Evolutionary conservation across 2,329 filamentous ascomycete genomes (phyloP).

Genomic region (Elsinoe ampelina): DNA sequence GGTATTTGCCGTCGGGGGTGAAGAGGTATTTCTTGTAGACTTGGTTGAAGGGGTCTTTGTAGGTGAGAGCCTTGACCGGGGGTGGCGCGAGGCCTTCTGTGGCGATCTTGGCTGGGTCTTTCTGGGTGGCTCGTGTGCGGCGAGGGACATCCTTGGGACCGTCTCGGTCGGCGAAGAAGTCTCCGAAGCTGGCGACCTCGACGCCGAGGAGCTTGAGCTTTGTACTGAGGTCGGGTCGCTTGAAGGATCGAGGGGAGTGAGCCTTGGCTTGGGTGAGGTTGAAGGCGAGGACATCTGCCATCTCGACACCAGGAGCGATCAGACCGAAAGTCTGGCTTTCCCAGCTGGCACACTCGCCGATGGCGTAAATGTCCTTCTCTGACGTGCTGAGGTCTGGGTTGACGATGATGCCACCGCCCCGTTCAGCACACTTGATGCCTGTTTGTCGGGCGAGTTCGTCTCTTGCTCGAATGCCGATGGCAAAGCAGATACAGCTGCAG

Average conservation of each 20-base stretch:
- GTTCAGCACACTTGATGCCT: conserved; percentile 61
- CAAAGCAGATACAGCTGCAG: conserved; percentile 78
- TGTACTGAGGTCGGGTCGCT: conserved; percentile 77
- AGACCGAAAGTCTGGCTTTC: conserved; percentile 77
- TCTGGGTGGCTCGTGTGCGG: conserved; percentile 32
- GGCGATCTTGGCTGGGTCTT: conserved; percentile 42
- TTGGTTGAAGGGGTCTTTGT: conserved; percentile 78
- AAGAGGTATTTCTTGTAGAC: conserved; percentile 95
- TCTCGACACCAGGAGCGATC: conserved; percentile 82
- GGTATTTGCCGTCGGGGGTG: conserved; percentile 77
- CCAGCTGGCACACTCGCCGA: conserved; percentile 89
- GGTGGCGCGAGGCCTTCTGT: conserved; percentile 48
- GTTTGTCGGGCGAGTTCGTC: conserved; percentile 65
- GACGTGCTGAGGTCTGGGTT: conserved; percentile 60
- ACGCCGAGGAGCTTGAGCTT: conserved; percentile 85
- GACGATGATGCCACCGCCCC: conserved; percentile 69
- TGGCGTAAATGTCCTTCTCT: conserved; percentile 65
- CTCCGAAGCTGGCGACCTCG: conserved; percentile 85
- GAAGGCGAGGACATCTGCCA: conserved; percentile 85
- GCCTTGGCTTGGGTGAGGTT: conserved; percentile 77
- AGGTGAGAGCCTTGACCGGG: conserved; percentile 72
- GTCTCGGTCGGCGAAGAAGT: conserved; percentile 84
- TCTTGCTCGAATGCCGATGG: conserved; percentile 73
- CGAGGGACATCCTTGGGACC: conserved; percentile 67
- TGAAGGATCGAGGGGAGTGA: conserved; percentile 62